Base-by-base conservation (phyloP, 139 green algal species). In the Volvox africanus region DNA sequence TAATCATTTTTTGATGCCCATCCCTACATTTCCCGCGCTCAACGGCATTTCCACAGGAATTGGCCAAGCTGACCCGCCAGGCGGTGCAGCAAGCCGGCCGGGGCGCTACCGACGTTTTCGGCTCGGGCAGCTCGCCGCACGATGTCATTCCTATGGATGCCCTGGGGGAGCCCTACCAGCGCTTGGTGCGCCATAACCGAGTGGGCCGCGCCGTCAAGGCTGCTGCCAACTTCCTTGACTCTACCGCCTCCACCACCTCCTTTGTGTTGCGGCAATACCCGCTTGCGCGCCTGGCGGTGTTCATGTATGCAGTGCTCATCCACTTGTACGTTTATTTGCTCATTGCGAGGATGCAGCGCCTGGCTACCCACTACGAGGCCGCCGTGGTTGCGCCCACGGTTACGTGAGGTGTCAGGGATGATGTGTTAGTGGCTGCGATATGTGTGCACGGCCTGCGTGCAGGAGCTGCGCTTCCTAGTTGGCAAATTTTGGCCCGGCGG, bases 261-360 rank as follows among this genome's bases (percentile, higher is more conserved):
- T 93, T 92, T 33, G 55, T 97, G 21, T 91, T 98, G n/a, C 93
- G 93, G 33, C 95, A 97, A 84, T 97, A 98, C 92, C 97, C 97
- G 0, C 86, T 97, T 35, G 95, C 92, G 28, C 95, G 97, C 28
- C 92, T 98, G 26, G 89, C 84, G 6, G 92, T 94, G 33, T 96
- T 97, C 62, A 32, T 76, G 26, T 98, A 98, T 80, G 36, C 97
- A 6, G 68, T 97, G 21, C 84, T 94, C 65, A 92, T 98, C 19
- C 97, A 98, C 88, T 36, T 97, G 33, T 97, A 97, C 82, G 89
- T 98, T 12, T 98, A 97, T 88, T 36, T 96, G 22, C 82, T 98
- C 62, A 93, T 96, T 24, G 88, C 91, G 35, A 91, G 94, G 26
- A 92, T 97, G 89, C 95, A 97, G 86, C 89, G 86, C n/a, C 81